Evolutionary conservation across 495 filamentous ascomycete genomes (phyloP).

Genomic region (Glarea lozoyensis): DNA sequence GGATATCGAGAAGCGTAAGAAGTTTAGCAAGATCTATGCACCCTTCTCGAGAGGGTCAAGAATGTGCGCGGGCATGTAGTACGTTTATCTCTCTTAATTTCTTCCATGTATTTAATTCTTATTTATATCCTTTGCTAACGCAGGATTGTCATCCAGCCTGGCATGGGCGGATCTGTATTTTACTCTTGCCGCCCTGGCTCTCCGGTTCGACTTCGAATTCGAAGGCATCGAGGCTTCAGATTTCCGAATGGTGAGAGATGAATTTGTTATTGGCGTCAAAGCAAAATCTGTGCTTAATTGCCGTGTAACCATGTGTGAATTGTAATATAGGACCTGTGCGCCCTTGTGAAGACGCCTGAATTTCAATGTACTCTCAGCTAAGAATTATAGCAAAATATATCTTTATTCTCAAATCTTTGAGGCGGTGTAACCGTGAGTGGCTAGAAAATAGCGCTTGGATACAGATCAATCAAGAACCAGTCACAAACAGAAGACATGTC

Average conservation of each 20-base stretch:
- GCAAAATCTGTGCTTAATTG: conserved; percentile 3
- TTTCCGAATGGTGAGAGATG: conserved; percentile 20
- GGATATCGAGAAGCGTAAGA: conserved; percentile 3
- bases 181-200: not conserved
- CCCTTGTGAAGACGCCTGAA: not conserved
- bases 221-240: conserved; percentile 12
- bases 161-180: not conserved
- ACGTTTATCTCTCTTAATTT: conserved; percentile 7
- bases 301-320: not conserved
- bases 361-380: too few species aligned
- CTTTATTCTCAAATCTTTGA: too few species aligned
- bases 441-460: too few species aligned
- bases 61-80: conserved; percentile 26
- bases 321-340: not conserved
- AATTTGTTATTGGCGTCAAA: conserved; percentile 24
- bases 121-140: not conserved
- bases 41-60: conserved; percentile 22
- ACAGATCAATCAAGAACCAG: too few species aligned
- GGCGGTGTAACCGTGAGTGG: too few species aligned
- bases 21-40: conserved; percentile 15
- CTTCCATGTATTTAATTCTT: not conserved
- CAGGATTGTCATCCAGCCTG: not conserved
- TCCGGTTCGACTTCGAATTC: conserved; percentile 20
- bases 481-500: too few species aligned
- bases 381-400: too few species aligned